Evolutionary conservation across 257 asterid genomes (phyloP).

Genomic region (Ophiorrhiza pumila): DNA sequence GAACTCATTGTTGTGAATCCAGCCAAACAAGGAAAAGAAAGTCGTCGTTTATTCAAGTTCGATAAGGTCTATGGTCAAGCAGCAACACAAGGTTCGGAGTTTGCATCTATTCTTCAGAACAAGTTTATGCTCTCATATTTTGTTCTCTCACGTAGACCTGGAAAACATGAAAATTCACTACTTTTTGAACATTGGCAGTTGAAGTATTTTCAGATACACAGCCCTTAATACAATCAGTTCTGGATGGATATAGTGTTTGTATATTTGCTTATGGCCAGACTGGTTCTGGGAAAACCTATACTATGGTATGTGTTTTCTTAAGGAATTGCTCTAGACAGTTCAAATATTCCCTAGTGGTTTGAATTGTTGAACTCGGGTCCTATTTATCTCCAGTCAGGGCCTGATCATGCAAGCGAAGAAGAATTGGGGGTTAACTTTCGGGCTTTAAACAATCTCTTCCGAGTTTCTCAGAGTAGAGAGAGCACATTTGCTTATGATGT

Average conservation of each 20-base stretch:
- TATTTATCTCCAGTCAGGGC: constrained; percentile 63
- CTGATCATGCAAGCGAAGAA: constrained; percentile 73
- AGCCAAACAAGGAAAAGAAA: constrained; percentile 85
- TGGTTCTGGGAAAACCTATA: constrained; percentile 94
- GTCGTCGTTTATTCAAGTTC: constrained; percentile 79
- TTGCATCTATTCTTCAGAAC: constrained; percentile 4
- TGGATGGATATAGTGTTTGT: constrained; percentile 93
- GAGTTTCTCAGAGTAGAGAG: constrained; percentile 58
- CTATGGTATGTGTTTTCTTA: constrained; percentile 56
- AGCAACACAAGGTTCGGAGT: constrained; percentile 76
- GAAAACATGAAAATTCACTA: background rate
- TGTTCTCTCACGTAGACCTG: background rate
- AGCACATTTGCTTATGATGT: constrained; percentile 59
- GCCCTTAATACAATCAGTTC: constrained; percentile 86
- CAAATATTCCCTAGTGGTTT: background rate
- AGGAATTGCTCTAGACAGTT: background rate
- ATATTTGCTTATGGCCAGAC: constrained; percentile 98
- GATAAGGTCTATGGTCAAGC: constrained; percentile 68
- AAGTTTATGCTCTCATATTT: background rate
- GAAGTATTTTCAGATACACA: constrained; percentile 77
- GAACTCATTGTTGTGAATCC: constrained; percentile 72
- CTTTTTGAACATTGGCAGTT: constrained; percentile 41
- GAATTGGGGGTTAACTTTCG: constrained; percentile 97
- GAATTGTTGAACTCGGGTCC: constrained; percentile 20
- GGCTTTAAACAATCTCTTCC: constrained; percentile 77